phyloP scores from a whole-genome alignment of 2,329 filamentous ascomycete species.

The Albifimbria verrucaria region DNA sequence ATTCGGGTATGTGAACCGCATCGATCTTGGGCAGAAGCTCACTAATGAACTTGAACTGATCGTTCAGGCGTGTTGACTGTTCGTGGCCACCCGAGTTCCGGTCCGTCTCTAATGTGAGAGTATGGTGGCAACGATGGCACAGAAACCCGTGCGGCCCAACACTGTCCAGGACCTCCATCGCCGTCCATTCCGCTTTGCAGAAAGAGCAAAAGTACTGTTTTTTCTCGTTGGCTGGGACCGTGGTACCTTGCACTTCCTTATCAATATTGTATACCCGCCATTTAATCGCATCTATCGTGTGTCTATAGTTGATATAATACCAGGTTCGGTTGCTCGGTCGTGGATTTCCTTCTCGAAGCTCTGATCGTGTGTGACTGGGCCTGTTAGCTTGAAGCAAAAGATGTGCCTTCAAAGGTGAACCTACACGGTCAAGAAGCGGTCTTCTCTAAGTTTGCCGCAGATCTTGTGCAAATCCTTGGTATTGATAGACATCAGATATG shows the following conservation, averaged over 20 bases:
- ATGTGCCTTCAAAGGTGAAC: conserved; percentile 20
- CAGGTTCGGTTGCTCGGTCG: conserved; percentile 85
- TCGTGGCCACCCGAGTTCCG: conserved; percentile 68
- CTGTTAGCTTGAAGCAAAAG: not conserved
- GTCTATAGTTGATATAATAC: conserved; percentile 95
- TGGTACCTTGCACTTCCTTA: conserved; percentile 81
- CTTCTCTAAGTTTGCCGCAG: conserved; percentile 79
- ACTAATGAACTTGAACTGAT: conserved; percentile 75
- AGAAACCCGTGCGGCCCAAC: conserved; percentile 69
- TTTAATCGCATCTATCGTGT: conserved; percentile 94
- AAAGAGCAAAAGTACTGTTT: conserved; percentile 86
- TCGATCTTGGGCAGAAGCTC: conserved; percentile 75
- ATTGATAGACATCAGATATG: conserved; percentile 83
- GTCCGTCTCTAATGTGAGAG: conserved; percentile 64
- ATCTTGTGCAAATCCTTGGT: conserved; percentile 89
- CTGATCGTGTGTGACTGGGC: conserved; percentile 58
- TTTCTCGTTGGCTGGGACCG: conserved; percentile 76
- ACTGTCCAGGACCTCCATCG: conserved; percentile 82
- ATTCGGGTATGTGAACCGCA: conserved; percentile 67
- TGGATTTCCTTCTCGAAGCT: conserved; percentile 76
- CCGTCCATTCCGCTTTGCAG: conserved; percentile 84
- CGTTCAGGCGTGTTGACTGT: conserved; percentile 70
- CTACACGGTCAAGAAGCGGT: conserved; percentile 80
- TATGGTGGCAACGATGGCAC: conserved; percentile 72
- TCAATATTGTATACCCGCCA: conserved; percentile 87